A percentile compares a stretch with the other conserved stretches of the same genome.
Conservation (phyloP, 768 basidiomycete species). For the Rhodotorula sphaerocarpa region DNA sequence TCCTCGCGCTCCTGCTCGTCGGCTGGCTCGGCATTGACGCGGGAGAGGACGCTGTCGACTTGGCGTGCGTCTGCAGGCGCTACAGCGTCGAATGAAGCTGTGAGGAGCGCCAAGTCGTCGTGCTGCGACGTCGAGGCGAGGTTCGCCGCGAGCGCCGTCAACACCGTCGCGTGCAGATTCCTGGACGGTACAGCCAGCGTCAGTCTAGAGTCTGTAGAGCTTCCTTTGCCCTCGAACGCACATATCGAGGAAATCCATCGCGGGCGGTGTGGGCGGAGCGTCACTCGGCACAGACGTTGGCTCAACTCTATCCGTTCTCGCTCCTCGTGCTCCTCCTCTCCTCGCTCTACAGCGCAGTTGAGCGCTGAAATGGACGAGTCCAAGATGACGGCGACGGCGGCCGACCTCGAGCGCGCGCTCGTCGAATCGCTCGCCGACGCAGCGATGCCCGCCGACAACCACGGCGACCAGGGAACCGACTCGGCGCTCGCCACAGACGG, state of each 20-base stretch:
- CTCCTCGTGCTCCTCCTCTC: neutral
- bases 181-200: neutral
- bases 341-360: neutral
- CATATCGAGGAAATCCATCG: slow-evolving; percentile 14
- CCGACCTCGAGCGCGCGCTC: slow-evolving; percentile 1
- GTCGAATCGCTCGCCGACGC: neutral
- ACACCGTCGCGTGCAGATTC: slow-evolving; percentile 21
- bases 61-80: neutral
- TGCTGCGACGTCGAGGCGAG: slow-evolving; percentile 5
- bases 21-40: neutral
- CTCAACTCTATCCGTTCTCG: neutral
- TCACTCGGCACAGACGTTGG: neutral
- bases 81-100: slow-evolving; percentile 3
- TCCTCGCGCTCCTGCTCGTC: neutral
- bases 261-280: neutral
- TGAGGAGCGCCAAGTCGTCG: slow-evolving; percentile 14
- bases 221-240: neutral
- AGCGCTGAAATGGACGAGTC: neutral
- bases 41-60: neutral
- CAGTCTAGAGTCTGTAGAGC: neutral
- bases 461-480: neutral
- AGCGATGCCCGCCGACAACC: neutral
- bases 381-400: neutral
- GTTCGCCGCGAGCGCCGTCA: slow-evolving; percentile 30
- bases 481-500: too few relatives aligned